phyloP scores from a whole-genome alignment of 2,329 filamentous ascomycete genomes.

The Pseudogymnoascus sp. region DNA sequence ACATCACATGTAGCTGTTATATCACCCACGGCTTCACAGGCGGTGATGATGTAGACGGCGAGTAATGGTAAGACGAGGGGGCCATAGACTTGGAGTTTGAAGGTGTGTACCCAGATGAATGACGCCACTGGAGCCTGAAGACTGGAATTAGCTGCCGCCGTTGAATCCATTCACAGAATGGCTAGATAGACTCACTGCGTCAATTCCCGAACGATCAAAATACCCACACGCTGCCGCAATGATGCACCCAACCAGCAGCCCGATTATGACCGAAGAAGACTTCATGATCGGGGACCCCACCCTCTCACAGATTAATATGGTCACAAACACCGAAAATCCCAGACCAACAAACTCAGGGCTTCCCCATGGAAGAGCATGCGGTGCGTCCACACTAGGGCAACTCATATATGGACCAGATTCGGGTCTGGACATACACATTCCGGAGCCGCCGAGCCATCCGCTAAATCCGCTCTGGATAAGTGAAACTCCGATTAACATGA shows the following conservation, averaged over 20 bases:
- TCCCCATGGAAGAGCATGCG: slow-evolving; percentile 65
- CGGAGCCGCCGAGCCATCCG: slow-evolving; percentile 70
- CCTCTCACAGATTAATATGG: slow-evolving; percentile 72
- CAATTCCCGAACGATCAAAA: slow-evolving; percentile 65
- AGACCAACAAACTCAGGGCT: slow-evolving; percentile 70
- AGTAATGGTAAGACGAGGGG: slow-evolving; percentile 66
- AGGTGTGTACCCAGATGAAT: slow-evolving; percentile 75
- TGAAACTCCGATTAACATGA: slow-evolving; percentile 58
- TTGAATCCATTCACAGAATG: not conserved
- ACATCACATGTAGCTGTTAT: slow-evolving; percentile 78
- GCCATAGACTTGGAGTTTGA: slow-evolving; percentile 62
- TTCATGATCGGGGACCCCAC: slow-evolving; percentile 83
- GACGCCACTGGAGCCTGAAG: slow-evolving; percentile 51
- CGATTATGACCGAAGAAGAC: slow-evolving; percentile 43
- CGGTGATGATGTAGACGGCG: slow-evolving; percentile 62
- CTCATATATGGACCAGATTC: slow-evolving; percentile 46
- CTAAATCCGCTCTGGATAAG: slow-evolving; percentile 58
- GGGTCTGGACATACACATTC: slow-evolving; percentile 44
- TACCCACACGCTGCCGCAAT: slow-evolving; percentile 72
- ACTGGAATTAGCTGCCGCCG: not conserved
- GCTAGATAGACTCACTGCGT: slow-evolving; percentile 34
- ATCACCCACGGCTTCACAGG: slow-evolving; percentile 73
- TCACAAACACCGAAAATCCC: slow-evolving; percentile 71
- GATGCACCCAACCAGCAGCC: slow-evolving; percentile 67
- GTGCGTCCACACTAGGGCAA: slow-evolving; percentile 61